Evolutionary conservation across 345 rosid genomes (phyloP), one percentile per base, ranked within the genome.

Genomic region (Eucalyptus tenuipes): DNA sequence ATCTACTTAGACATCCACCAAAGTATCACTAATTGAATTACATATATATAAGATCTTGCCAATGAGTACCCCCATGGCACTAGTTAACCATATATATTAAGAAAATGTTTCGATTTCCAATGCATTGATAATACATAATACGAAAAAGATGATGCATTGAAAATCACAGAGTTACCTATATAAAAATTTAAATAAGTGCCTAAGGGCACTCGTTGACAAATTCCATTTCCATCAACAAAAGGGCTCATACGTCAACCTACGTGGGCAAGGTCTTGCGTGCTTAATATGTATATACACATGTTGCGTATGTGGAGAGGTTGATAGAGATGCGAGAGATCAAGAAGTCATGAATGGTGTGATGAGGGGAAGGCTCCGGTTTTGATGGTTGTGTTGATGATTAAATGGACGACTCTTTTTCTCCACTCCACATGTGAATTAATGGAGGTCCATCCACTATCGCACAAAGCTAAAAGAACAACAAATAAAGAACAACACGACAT

Each of bases 341-440:
- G 18, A 59, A 50, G 66, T 20, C 55, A 9, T 31, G 64, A 50
- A 86, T 49, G 87, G 87, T 17, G 80, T 68, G 80, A 68, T 33
- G 80, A 33, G 40, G 80, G 49, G 16, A 37, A 37, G 49, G 48
- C 15, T 31, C 7, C 3, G 40, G 20, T 31, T 42, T 75, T 75
- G 84, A 12, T 49, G 57, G 49, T 82, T 47, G 71, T 40, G 31
- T n/a, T 88, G 90, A 90, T 93, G 94, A 94, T 92, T 90, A 87
- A 92, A 90, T 33, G 89, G 91, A 91, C 53, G 93, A 92, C 91
- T 89, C 88, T 89, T 92, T 93, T 89, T 92, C 92, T 92, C 91
- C 94, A 91, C 92, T 90, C 89, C 80, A 90, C 90, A 68, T 90
- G 92, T 79, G 66, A 86, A 88, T 75, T 44, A 88, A 85, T 61